Conservation (phyloP, 257 asterid genomes). For the Solanum clarkiae region DNA sequence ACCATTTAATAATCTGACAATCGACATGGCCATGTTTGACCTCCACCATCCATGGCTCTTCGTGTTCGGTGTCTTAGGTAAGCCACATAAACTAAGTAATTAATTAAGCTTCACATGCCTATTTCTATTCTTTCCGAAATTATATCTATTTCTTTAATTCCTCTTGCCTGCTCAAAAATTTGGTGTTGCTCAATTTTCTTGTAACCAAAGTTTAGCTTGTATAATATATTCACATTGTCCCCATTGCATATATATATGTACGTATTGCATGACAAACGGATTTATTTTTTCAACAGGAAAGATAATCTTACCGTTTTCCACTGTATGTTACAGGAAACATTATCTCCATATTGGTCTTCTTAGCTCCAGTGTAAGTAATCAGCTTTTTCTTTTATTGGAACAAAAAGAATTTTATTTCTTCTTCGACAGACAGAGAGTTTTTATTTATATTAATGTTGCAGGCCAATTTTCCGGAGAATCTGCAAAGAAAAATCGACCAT, state of each 20-base stretch:
- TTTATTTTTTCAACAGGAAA: neutral
- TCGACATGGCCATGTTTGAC: slow-evolving; percentile 15
- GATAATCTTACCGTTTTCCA: neutral
- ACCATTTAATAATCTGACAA: neutral
- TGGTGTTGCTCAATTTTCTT: neutral
- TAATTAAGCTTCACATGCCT: neutral
- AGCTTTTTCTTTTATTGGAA: neutral
- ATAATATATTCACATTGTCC: neutral
- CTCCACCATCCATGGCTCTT: slow-evolving; percentile 13
- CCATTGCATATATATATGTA: neutral
- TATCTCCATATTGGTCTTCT: slow-evolving; percentile 49
- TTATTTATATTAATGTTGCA: slow-evolving; percentile 3
- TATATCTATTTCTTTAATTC: neutral
- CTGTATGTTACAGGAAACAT: slow-evolving; percentile 47
- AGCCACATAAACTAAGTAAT: no score
- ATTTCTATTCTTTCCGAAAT: neutral
- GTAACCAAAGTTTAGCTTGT: neutral
- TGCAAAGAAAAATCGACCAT: slow-evolving; percentile 53
- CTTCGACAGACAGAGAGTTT: neutral
- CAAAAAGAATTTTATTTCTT: neutral
- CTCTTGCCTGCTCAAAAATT: neutral
- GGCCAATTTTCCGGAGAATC: slow-evolving; percentile 54
- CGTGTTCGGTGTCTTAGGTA: slow-evolving; percentile 32
- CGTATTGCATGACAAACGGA: neutral
- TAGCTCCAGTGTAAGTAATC: slow-evolving; percentile 71